Conservation (phyloP, 2,329 filamentous ascomycete genomes). For the Ophiostoma perfectum region DNA sequence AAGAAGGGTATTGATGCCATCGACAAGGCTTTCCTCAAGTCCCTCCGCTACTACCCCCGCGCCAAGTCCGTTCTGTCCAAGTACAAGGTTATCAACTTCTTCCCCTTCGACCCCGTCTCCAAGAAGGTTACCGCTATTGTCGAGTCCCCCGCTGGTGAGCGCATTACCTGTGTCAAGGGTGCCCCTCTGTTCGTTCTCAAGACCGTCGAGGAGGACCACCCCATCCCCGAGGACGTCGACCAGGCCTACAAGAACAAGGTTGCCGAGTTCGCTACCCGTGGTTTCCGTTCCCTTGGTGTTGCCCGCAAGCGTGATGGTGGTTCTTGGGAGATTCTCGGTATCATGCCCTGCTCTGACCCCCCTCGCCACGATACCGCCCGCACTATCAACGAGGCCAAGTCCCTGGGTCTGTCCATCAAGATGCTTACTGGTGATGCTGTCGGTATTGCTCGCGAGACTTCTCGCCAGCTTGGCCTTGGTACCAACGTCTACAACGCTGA, state of each 20-base stretch:
- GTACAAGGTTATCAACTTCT: slow-evolving; percentile 80
- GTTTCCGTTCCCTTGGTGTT: slow-evolving; percentile 90
- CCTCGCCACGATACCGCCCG: slow-evolving; percentile 85
- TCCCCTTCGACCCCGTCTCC: slow-evolving; percentile 85
- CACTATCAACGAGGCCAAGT: slow-evolving; percentile 85
- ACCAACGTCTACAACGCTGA: slow-evolving; percentile 94
- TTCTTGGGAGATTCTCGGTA: slow-evolving; percentile 86
- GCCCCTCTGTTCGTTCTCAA: slow-evolving; percentile 82
- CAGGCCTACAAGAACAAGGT: slow-evolving; percentile 89
- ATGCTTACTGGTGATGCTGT: slow-evolving; percentile 95
- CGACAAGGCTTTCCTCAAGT: slow-evolving; percentile 90
- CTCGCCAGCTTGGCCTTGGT: slow-evolving; percentile 82
- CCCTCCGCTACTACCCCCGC: slow-evolving; percentile 72
- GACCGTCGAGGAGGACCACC: slow-evolving; percentile 80
- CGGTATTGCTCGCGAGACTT: slow-evolving; percentile 87
- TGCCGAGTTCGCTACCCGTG: slow-evolving; percentile 83
- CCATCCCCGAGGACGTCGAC: slow-evolving; percentile 69
- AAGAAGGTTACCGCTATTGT: slow-evolving; percentile 87
- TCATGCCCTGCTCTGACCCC: slow-evolving; percentile 91
- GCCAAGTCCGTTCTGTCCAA: slow-evolving; percentile 75
- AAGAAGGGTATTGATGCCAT: slow-evolving; percentile 95
- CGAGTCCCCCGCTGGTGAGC: slow-evolving; percentile 75
- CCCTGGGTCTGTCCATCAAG: slow-evolving; percentile 83
- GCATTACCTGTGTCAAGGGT: slow-evolving; percentile 85
- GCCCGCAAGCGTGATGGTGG: slow-evolving; percentile 79